Conservation (phyloP, 1,284 basidiomycete genomes). For the Microstroma glucosiphilum region DNA sequence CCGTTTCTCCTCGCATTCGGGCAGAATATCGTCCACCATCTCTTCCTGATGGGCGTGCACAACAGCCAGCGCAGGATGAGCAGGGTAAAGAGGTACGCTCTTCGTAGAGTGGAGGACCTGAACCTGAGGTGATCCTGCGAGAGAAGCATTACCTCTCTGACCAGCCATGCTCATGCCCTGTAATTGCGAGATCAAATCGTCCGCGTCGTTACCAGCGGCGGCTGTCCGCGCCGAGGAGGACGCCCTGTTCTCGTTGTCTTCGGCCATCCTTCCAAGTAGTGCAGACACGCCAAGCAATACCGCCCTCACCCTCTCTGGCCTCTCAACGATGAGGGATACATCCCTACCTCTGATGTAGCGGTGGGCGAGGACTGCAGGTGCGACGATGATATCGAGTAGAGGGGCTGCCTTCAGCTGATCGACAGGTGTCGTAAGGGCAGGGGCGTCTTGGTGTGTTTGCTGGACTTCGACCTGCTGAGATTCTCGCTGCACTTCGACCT, state of each 20-base stretch:
- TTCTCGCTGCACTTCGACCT: too few species aligned
- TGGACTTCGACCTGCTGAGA: too few species aligned
- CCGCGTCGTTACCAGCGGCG: constrained; percentile 13
- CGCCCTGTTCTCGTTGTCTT: neutral
- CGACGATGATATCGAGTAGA: constrained; percentile 36
- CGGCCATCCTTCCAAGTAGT: constrained; percentile 12
- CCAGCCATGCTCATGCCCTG: constrained; percentile 3
- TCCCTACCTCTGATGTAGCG: constrained; percentile 44
- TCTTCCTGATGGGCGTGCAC: constrained; percentile 15
- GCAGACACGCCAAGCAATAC: constrained; percentile 39
- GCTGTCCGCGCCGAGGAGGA: neutral
- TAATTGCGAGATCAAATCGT: constrained; percentile 27
- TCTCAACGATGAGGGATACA: constrained; percentile 44
- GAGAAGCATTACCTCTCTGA: neutral
- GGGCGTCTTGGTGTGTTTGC: too few species aligned
- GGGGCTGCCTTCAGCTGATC: neutral
- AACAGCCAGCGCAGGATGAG: constrained; percentile 25
- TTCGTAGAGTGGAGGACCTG: constrained; percentile 23
- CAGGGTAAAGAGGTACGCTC: constrained; percentile 26
- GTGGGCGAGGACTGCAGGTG: constrained; percentile 42
- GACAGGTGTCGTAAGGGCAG: too few species aligned
- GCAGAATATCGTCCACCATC: neutral
- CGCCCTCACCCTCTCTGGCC: constrained; percentile 46
- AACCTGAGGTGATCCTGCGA: constrained; percentile 12
- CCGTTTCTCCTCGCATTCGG: constrained; percentile 6